Evolutionary conservation across 2,329 filamentous ascomycete species (phyloP), one percentile per base, ranked within the genome.

Genomic region (Ustulina deusta): DNA sequence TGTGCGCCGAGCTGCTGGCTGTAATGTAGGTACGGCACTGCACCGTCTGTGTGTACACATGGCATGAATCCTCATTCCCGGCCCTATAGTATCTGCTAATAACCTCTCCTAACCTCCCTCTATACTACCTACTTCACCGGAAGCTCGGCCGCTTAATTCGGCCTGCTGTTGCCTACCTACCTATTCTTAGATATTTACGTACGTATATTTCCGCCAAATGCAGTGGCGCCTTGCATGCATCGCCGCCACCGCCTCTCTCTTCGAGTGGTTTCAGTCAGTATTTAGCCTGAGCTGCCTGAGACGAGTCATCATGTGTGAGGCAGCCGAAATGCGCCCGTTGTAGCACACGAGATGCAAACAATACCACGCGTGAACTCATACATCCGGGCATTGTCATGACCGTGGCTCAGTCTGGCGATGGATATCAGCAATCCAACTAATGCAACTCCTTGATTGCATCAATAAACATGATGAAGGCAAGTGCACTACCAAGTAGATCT

Each of bases 1-100:
- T 66, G 27, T 66, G 40, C 42, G 62, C 44, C 56, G 36, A 52
- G 44, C 34, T 42, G 15, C 34, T 40, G 40, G 27, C 29, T 48
- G 42, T 29, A 15, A n/a, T 29, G 15, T 15, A 46, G 20, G 6
- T 22, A 32, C 27, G 27, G 11, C 20, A 49, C 46, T 51, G 48
- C 48, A 51, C 48, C 48, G 48, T 51, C 48, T 51, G 48, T 51
- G 48, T 51, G 48, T 51, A 25, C 34, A 27, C 34, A 42, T 56
- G n/a, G 25, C 22, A 46, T 42, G 29, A 55, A 48, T 46, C 36
- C n/a, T n/a, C n/a, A n/a, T n/a, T n/a, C n/a, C n/a, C n/a, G n/a
- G n/a, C n/a, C n/a, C n/a, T n/a, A n/a, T n/a, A n/a, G n/a, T n/a
- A n/a, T n/a, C n/a, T n/a, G n/a, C n/a, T n/a, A n/a, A n/a, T n/a